phyloP scores from a whole-genome alignment of 495 filamentous ascomycete genomes.

The Aspergillus carlsbadensis region DNA sequence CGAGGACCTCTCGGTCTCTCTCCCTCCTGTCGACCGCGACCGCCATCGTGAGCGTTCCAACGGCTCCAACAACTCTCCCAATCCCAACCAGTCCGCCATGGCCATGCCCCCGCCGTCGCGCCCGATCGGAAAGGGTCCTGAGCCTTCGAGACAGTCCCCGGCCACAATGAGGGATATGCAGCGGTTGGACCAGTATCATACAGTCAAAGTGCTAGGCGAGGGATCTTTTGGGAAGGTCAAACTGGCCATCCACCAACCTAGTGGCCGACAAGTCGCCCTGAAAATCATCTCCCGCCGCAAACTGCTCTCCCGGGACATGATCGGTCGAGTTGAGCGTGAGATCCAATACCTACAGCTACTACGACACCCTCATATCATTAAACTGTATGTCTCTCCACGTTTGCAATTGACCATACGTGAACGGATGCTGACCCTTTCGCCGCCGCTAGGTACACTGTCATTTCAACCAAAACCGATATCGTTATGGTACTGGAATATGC shows the following conservation, averaged over 20 bases:
- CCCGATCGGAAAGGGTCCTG: constrained; percentile 34
- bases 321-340: constrained; percentile 92
- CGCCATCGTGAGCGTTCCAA: constrained; percentile 36
- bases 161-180: constrained; percentile 59
- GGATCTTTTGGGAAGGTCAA: constrained; percentile 99
- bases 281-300: constrained; percentile 97
- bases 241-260: constrained; percentile 86
- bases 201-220: constrained; percentile 88
- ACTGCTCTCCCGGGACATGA: constrained; percentile 94
- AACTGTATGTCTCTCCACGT: constrained; percentile 63
- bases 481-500: constrained; percentile 99
- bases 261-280: constrained; percentile 88
- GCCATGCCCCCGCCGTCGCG: constrained; percentile 49
- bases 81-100: constrained; percentile 40
- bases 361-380: constrained; percentile 97
- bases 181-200: constrained; percentile 85
- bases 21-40: constrained; percentile 63
- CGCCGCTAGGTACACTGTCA: constrained; percentile 77
- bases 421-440: not conserved
- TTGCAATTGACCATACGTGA: not conserved
- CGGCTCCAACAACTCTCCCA: constrained; percentile 23
- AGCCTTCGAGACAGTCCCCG: constrained; percentile 39
- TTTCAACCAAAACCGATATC: constrained; percentile 89
- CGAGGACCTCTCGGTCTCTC: constrained; percentile 88
- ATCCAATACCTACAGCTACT: constrained; percentile 96